A percentile compares a stretch with the other conserved stretches of the same genome.
These are phyloP conservation scores for Chaetoscypha palmicola DNA, from an alignment of 2,329 filamentous ascomycete genomes.

Conservation along the genomic window DNA sequence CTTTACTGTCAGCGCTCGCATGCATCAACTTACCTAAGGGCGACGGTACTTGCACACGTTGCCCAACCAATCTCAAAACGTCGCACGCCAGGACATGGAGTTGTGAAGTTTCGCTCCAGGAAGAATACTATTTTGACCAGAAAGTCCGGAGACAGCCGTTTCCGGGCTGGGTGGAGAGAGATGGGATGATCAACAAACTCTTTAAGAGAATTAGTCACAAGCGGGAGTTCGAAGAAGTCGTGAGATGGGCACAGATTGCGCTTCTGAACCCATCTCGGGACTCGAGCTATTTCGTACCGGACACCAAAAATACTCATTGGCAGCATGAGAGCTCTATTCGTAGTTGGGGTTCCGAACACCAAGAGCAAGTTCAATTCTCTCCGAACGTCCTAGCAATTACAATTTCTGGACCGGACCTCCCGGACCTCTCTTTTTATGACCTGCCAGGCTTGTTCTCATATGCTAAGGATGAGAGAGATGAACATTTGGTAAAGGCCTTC, in stretches of 20 bases:
- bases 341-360: slow-evolving; percentile 29
- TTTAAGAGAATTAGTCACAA: slow-evolving; percentile 61
- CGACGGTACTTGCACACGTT: slow-evolving; percentile 70
- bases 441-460: slow-evolving; percentile 76
- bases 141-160: too few relatives aligned
- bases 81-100: slow-evolving; percentile 56
- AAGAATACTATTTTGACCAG: slow-evolving; percentile 55
- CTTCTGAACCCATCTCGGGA: slow-evolving; percentile 60
- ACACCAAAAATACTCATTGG: slow-evolving; percentile 15
- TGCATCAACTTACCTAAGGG: slow-evolving; percentile 66
- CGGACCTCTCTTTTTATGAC: slow-evolving; percentile 76
- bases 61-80: slow-evolving; percentile 68
- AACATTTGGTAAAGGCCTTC: slow-evolving; percentile 61
- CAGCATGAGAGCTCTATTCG: slow-evolving; percentile 31
- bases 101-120: slow-evolving; percentile 59
- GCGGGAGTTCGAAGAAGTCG: slow-evolving; percentile 55
- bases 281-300: slow-evolving; percentile 37
- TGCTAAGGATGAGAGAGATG: slow-evolving; percentile 54
- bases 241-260: slow-evolving; percentile 71
- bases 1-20: slow-evolving; percentile 52
- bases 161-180: slow-evolving; percentile 58
- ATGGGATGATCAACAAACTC: slow-evolving; percentile 36
- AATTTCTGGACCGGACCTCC: slow-evolving; percentile 63
- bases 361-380: slow-evolving; percentile 58
- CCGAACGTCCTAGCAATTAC: slow-evolving; percentile 75